A percentile compares a stretch with the other conserved stretches of the same genome.
Conservation (phyloP, 192 early-diverging fungal genomes). For the Kickxella alabastrina region DNA sequence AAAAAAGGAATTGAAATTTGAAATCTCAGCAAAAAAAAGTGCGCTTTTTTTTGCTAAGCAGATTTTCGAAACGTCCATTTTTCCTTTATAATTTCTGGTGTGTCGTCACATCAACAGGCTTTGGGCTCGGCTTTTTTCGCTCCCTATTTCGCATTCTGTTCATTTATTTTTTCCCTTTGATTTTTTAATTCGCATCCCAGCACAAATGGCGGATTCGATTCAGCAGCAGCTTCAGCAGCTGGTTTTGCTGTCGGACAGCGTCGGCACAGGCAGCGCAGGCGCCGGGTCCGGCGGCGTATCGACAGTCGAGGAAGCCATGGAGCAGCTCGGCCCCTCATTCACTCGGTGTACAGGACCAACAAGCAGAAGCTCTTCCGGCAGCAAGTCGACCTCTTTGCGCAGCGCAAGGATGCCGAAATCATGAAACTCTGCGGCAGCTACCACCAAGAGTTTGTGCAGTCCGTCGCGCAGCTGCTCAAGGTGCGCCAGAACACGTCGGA, state of each 20-base stretch:
- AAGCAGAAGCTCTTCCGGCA: slow-evolving; percentile 86
- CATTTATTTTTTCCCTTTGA: too few species aligned
- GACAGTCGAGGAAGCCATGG: slow-evolving; percentile 62
- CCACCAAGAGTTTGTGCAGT: slow-evolving; percentile 79
- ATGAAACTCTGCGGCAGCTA: slow-evolving; percentile 95
- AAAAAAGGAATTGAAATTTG: neutral
- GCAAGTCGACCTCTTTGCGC: slow-evolving; percentile 75
- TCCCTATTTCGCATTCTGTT: too few species aligned
- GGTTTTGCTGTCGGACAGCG: slow-evolving; percentile 46
- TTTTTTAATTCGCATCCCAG: too few species aligned
- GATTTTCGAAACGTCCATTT: too few species aligned
- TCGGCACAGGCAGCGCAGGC: slow-evolving; percentile 18
- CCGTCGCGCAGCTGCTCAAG: slow-evolving; percentile 93
- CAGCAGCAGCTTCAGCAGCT: slow-evolving; percentile 52
- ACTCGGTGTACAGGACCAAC: slow-evolving; percentile 79
- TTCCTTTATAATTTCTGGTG: too few species aligned
- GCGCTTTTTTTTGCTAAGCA: neutral
- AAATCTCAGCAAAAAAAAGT: slow-evolving; percentile 3
- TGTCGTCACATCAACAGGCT: too few species aligned
- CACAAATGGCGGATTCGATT: slow-evolving; percentile 53
- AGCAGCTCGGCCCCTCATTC: slow-evolving; percentile 83
- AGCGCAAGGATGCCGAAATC: slow-evolving; percentile 91
- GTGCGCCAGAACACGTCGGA: slow-evolving; percentile 82
- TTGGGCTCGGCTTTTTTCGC: too few species aligned
- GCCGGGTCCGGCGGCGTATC: slow-evolving; percentile 31